These are phyloP conservation scores for Eimeria sp. DNA, from an alignment of 169 alveolate genomes.

Conservation along the genomic window DNA sequence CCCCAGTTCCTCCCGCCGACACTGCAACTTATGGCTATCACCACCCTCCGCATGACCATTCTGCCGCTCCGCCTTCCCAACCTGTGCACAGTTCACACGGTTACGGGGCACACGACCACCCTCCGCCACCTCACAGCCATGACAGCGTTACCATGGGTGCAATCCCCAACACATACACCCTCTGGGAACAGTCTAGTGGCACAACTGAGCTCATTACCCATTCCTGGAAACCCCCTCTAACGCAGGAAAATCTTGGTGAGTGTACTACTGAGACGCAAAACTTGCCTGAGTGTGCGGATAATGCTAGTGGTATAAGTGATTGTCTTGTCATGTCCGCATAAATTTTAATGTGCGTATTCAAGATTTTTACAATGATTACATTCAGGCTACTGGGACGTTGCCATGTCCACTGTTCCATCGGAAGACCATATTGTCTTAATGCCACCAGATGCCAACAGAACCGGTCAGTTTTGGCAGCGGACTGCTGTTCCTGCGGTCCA, in stretches of 20 bases:
- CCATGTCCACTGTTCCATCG: conserved; percentile 88
- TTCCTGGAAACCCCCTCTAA: conserved; percentile 66
- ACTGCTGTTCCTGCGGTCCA: conserved; percentile 85
- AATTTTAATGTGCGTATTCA: not conserved
- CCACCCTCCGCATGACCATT: conserved; percentile 37
- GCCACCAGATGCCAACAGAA: conserved; percentile 86
- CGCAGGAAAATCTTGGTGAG: conserved; percentile 65
- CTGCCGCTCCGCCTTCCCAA: conserved; percentile 32
- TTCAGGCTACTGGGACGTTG: conserved; percentile 85
- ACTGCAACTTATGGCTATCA: conserved; percentile 65
- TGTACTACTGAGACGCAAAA: not conserved
- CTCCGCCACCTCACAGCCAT: not conserved
- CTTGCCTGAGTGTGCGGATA: not conserved
- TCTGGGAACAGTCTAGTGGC: conserved; percentile 67
- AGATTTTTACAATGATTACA: not conserved
- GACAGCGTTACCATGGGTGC: not conserved
- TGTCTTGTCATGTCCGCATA: not conserved
- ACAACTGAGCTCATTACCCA: conserved; percentile 44
- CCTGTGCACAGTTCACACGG: conserved; percentile 74
- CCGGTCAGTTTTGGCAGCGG: conserved; percentile 89
- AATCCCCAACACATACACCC: not conserved
- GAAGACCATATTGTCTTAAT: conserved; percentile 84
- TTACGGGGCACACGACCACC: conserved; percentile 74
- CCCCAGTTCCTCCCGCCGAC: conserved; percentile 21
- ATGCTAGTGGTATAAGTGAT: not conserved